Evolutionary conservation across 495 filamentous ascomycete genomes (phyloP), one percentile per base, ranked within the genome.

Genomic region (Haplographium delicatum): DNA sequence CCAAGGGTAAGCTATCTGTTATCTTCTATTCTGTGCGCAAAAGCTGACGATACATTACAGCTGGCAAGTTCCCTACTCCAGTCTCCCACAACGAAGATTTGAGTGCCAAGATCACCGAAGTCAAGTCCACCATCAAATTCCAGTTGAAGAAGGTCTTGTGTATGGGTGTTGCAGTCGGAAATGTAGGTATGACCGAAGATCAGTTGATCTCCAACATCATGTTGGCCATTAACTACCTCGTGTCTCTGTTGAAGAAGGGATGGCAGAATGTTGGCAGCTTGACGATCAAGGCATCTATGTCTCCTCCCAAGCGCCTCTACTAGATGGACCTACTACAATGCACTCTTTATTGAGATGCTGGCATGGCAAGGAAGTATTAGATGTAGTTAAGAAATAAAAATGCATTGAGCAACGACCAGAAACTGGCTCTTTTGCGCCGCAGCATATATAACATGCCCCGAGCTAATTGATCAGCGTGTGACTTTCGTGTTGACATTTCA

Each of bases 71-170:
- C 87, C 93, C 93, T 46, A 94, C 93, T 51, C 93, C 93, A 47
- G 83, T 98, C 73, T 95, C 89, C 59, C 93, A 97, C 83, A 69
- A 76, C 66, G 93, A 98, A 66, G 93, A 97, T 65, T 82, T 98
- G 59, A 77, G 73, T 70, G 78, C 72, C 78, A 96, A 96, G 83
- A 86, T 96, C 75, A 94, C 71, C 76, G 93, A 98, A 68, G 93
- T 98, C 80, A 96, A 95, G 85, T 93, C 89, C 54, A 98, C 94
- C 65, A 96, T 98, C 81, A 98, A 98, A 83, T 98, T 98, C 82
- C 93, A 98, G 80, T 81, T 98, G 59, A 98, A 97, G 87, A 98
- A 98, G 85, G 93, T 98, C 63, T 81, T 98, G 56, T 98, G 93
- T 79, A 86, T 98, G 75, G 93, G 94, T 83, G 93, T 97, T 62